Evolutionary conservation across 2,329 filamentous ascomycete species (phyloP), one percentile per base, ranked within the genome.

Genomic region (Hypoxylon sp.): DNA sequence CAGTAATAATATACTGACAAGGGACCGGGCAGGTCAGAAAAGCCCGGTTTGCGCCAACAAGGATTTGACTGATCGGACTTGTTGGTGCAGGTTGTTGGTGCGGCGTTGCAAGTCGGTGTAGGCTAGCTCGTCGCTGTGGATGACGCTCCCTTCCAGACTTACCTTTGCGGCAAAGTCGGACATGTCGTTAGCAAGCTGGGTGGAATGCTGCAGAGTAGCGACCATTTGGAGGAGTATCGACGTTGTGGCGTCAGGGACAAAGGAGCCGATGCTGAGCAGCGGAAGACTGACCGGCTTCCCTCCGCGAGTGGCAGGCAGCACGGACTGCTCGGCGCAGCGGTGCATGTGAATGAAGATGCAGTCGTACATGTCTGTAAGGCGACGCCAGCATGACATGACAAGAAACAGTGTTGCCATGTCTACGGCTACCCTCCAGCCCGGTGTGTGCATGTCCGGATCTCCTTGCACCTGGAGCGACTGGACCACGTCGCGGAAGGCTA

Each of bases 281-380:
- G 23, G 21, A 31, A n/a, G 41, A 11, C 21, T 45, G 15, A 45
- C 17, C 3, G 41, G 41, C 11, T 21, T 45, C 41, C 41, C 41
- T 24, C 20, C 41, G 5, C 21, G 27, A 2, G 48, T 50, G 7
- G 48, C 48, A 17, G 48, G 48, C 20, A 50, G 9, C 35, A 42
- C 20, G 8, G 48, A 24, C 21, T 42, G 48, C 33, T 50, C 31
- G 20, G 48, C 48, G 35, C 48, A 50, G 48, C 48, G 31, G 18
- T 23, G 23, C 27, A 50, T 20, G 15, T 26, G 48, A n/a, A 23
- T n/a, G 20, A 51, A 51, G 15, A 51, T 13, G 18, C 27, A 15
- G 23, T 43, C 48, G 37, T 51, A 51, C 23, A 51, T 51, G 38
- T 38, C 48, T 31, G 48, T 38, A 26, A 42, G 37, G 15, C 48